phyloP scores from a whole-genome alignment of 2,329 filamentous ascomycete species.

The Fusarium sp. region DNA sequence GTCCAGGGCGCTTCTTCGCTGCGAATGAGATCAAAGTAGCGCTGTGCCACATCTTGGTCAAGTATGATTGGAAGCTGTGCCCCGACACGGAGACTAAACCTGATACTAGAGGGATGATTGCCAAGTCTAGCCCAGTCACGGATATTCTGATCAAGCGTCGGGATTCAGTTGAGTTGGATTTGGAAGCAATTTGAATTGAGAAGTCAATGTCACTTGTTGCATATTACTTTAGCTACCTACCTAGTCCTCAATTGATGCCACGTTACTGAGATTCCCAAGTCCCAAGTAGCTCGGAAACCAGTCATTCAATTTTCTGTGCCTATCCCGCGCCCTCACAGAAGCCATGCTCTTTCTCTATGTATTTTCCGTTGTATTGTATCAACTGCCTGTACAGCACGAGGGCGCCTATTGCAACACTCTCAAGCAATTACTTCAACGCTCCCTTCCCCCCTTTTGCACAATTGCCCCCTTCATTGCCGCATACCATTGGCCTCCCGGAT shows the following conservation, averaged over 20 bases:
- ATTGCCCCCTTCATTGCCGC: rapidly evolving
- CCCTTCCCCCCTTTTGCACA: no score
- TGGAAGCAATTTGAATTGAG: background rate
- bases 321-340: rapidly evolving
- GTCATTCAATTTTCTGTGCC: rapidly evolving
- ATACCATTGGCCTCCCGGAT: background rate
- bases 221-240: no score
- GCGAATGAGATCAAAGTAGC: conserved; percentile 3
- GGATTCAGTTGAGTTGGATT: background rate
- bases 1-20: background rate
- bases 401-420: background rate
- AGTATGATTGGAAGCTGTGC: conserved; percentile 5
- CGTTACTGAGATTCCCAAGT: rapidly evolving
- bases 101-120: background rate
- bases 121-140: background rate
- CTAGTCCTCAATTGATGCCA: no score
- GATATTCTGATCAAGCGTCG: background rate
- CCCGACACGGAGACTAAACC: background rate
- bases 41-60: background rate
- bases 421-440: no score
- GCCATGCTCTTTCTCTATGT: rapidly evolving
- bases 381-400: no score
- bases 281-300: background rate
- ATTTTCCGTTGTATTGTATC: rapidly evolving
- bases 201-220: rapidly evolving